Evolutionary conservation across 345 rosid species (phyloP).

Genomic region (Pseudoturritis turrita): DNA sequence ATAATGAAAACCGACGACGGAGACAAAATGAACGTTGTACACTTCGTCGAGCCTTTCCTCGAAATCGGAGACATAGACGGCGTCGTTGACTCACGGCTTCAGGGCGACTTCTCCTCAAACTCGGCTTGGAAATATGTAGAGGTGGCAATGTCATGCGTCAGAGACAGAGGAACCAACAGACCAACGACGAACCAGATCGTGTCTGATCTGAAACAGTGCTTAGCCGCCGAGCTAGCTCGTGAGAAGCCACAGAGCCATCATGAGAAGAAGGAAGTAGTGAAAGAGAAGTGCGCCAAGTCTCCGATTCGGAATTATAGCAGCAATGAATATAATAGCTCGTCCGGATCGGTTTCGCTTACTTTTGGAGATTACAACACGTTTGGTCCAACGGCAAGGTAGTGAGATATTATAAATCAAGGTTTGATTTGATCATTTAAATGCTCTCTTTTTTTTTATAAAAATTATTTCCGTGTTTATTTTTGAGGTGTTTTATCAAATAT

Average conservation of each 20-base stretch:
- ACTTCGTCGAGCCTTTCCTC: conserved; percentile 30
- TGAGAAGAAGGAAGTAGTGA: conserved; percentile 9
- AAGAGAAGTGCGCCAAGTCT: background rate
- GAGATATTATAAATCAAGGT: background rate
- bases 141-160: conserved; percentile 31
- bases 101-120: conserved; percentile 22
- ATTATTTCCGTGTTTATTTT: background rate
- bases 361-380: conserved; percentile 18
- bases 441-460: background rate
- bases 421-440: background rate
- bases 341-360: conserved; percentile 22
- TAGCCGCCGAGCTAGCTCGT: conserved; percentile 30
- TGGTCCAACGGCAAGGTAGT: conserved; percentile 35
- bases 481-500: background rate
- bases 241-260: conserved; percentile 16
- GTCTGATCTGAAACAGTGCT: conserved; percentile 30
- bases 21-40: conserved; percentile 33
- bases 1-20: conserved; percentile 29
- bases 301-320: background rate
- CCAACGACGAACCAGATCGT: conserved; percentile 31
- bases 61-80: conserved; percentile 28
- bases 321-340: conserved; percentile 13
- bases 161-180: conserved; percentile 25
- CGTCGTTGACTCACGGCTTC: conserved; percentile 25
- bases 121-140: conserved; percentile 35